These are phyloP conservation scores for Fusarium sp. DNA, from an alignment of 2,329 filamentous ascomycete species.

Conservation along the genomic window DNA sequence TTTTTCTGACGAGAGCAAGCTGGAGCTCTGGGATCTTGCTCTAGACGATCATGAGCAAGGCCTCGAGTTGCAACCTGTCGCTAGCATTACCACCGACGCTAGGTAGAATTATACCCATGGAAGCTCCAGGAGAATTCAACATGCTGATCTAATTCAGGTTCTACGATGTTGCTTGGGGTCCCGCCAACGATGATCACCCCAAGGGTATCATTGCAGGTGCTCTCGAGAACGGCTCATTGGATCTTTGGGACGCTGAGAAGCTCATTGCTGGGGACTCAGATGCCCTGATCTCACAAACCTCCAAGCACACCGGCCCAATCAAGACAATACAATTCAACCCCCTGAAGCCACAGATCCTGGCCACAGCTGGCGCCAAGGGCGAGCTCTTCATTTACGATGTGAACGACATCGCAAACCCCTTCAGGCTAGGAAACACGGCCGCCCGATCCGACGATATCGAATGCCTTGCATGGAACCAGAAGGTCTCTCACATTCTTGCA, in stretches of 20 bases:
- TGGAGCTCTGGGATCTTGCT: slow-evolving; percentile 95
- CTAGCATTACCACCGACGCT: slow-evolving; percentile 87
- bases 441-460: slow-evolving; percentile 95
- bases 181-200: slow-evolving; percentile 80
- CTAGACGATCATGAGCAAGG: slow-evolving; percentile 81
- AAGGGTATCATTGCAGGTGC: slow-evolving; percentile 94
- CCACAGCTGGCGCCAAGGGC: slow-evolving; percentile 92
- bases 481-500: slow-evolving; percentile 94
- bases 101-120: slow-evolving; percentile 67
- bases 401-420: slow-evolving; percentile 88
- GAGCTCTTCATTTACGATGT: slow-evolving; percentile 97
- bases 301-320: slow-evolving; percentile 91
- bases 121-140: slow-evolving; percentile 6
- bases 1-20: slow-evolving; percentile 96
- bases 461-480: slow-evolving; percentile 98
- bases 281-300: slow-evolving; percentile 85
- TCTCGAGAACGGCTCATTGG: slow-evolving; percentile 92
- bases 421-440: slow-evolving; percentile 87
- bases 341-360: slow-evolving; percentile 87
- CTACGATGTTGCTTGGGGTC: slow-evolving; percentile 96
- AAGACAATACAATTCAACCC: slow-evolving; percentile 98
- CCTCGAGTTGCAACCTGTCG: slow-evolving; percentile 86
- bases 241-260: slow-evolving; percentile 90
- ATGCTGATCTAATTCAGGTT: slow-evolving; percentile 70
- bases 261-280: slow-evolving; percentile 71